Conservation (phyloP, 2,329 filamentous ascomycete genomes). For the Colletotrichum gigasporum region DNA sequence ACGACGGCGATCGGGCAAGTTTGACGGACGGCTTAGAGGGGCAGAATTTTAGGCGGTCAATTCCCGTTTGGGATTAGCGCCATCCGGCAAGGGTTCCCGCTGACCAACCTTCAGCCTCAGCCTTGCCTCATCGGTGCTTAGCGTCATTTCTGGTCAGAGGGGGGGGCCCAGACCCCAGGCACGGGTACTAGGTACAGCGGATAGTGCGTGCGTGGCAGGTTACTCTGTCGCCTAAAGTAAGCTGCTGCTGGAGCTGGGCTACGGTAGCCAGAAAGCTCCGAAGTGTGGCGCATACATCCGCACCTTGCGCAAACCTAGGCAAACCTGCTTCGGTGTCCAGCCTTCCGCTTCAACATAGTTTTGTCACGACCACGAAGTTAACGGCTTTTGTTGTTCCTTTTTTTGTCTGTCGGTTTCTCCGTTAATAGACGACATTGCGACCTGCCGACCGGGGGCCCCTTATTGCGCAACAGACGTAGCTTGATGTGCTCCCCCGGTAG, state of each 20-base stretch:
- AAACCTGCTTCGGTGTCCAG: no score
- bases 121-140: constrained; percentile 4
- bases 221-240: no score
- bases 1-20: neutral
- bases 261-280: constrained; percentile 2
- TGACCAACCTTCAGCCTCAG: constrained; percentile 7
- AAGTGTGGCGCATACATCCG: neutral
- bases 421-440: neutral
- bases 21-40: neutral
- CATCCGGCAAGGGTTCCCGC: neutral
- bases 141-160: neutral
- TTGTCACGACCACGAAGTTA: no score
- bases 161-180: no score
- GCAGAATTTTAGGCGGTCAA: constrained; percentile 8
- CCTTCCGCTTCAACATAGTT: no score
- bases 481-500: constrained; percentile 25
- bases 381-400: neutral
- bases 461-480: constrained; percentile 4
- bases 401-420: neutral
- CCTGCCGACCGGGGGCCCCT: neutral
- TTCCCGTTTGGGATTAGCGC: no score
- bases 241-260: neutral
- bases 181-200: no score
- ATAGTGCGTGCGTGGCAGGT: no score
- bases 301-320: no score